These are phyloP conservation scores for Oryza nivara DNA, from an alignment of 176 grass and related monocot genomes.

Conservation along the genomic window DNA sequence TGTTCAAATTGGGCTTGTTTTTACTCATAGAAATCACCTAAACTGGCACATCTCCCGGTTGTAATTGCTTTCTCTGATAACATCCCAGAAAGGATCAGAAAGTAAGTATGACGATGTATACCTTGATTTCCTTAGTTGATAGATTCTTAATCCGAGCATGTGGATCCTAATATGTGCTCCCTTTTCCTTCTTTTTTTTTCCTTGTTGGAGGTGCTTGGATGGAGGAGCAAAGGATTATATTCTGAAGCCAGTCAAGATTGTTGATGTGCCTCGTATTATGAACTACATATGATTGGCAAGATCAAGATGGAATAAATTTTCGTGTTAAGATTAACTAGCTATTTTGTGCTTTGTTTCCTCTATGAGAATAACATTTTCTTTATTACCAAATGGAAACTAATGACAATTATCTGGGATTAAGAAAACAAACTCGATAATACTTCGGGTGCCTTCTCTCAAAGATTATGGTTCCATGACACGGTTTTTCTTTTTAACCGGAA, in stretches of 20 bases:
- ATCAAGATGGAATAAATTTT: background rate
- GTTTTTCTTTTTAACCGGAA: background rate
- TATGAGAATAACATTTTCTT: background rate
- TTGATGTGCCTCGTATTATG: slow-evolving; percentile 17
- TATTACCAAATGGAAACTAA: background rate
- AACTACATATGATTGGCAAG: background rate
- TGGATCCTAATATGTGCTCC: background rate
- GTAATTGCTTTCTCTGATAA: slow-evolving; percentile 6
- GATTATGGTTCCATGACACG: background rate
- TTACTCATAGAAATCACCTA: background rate
- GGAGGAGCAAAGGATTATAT: slow-evolving; percentile 24
- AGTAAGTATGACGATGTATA: background rate
- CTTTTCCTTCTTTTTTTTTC: background rate
- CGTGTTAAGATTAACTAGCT: background rate
- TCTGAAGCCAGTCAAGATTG: background rate
- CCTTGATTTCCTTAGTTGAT: background rate
- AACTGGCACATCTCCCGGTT: background rate
- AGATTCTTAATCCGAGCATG: background rate
- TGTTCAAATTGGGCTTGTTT: background rate
- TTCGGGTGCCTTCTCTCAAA: background rate
- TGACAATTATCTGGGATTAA: background rate
- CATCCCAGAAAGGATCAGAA: slow-evolving; percentile 14
- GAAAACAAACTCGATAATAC: background rate
- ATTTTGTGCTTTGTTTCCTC: background rate
- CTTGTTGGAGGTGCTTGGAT: background rate